Percentiles rank a stretch among this genome's conserved stretches.
phyloP scores from a whole-genome alignment of 2,329 filamentous ascomycete genomes.

The Bipolaris zeicola region DNA sequence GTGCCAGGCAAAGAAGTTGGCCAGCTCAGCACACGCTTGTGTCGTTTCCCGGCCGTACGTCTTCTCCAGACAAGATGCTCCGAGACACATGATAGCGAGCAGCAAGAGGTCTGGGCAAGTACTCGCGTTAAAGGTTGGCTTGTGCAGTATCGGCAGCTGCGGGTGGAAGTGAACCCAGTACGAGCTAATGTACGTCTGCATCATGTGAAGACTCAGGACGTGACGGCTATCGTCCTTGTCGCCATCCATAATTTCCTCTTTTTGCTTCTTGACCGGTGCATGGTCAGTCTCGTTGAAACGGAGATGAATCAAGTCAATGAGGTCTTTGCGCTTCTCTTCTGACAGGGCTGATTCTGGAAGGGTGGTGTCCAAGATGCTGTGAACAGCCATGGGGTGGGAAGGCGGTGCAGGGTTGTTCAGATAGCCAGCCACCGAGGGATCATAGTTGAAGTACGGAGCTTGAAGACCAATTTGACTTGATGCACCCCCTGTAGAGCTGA shows the following conservation, averaged over 20 bases:
- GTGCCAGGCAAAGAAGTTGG: conserved; percentile 90
- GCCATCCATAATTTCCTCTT: conserved; percentile 78
- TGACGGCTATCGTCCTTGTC: conserved; percentile 68
- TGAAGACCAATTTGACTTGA: conserved; percentile 52
- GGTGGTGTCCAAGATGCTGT: conserved; percentile 79
- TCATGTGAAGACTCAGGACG: conserved; percentile 84
- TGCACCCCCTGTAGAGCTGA: conserved; percentile 48
- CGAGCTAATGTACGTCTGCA: conserved; percentile 85
- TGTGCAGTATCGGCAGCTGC: conserved; percentile 91
- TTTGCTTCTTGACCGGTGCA: conserved; percentile 73
- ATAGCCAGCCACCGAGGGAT: conserved; percentile 55
- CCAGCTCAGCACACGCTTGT: conserved; percentile 77
- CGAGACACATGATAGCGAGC: conserved; percentile 88
- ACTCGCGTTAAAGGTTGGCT: conserved; percentile 89
- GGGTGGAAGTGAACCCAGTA: conserved; percentile 97
- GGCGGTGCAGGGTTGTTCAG: conserved; percentile 59
- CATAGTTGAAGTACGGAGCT: conserved; percentile 58
- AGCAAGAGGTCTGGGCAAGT: conserved; percentile 83
- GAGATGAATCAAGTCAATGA: conserved; percentile 80
- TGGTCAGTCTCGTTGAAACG: conserved; percentile 83
- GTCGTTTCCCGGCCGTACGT: conserved; percentile 75
- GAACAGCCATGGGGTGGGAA: conserved; percentile 88
- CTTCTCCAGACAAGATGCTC: conserved; percentile 86
- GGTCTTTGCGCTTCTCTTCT: conserved; percentile 82
- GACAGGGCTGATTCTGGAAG: conserved; percentile 81